Percentiles rank a stretch among this genome's conserved stretches.
Conservation (phyloP, 805 yeast genomes). For the Yarrowia sp. region DNA sequence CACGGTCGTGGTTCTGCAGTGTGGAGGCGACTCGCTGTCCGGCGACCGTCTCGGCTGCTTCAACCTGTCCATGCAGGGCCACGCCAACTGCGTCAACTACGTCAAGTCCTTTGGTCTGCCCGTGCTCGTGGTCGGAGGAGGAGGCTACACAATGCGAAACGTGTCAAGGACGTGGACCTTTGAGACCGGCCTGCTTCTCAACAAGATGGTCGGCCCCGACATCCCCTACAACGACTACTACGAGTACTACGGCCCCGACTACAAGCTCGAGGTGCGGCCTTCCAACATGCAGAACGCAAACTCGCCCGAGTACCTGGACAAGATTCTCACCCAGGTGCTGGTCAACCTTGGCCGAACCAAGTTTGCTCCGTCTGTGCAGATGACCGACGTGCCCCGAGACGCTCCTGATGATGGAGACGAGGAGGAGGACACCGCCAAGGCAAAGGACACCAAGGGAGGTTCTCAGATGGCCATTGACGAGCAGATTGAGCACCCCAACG, state of each 20-base stretch:
- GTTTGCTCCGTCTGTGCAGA: constrained; percentile 96
- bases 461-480: constrained; percentile 84
- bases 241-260: constrained; percentile 97
- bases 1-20: constrained; percentile 90
- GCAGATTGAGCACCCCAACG: constrained; percentile 72
- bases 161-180: constrained; percentile 95
- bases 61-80: constrained; percentile 89
- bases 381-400: constrained; percentile 87
- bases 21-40: constrained; percentile 96
- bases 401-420: constrained; percentile 82
- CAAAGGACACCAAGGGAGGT: constrained; percentile 91
- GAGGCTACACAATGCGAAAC: constrained; percentile 96
- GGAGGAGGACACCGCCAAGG: constrained; percentile 79
- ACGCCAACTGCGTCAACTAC: constrained; percentile 92
- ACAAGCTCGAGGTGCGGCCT: constrained; percentile 91
- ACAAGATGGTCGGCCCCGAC: constrained; percentile 59
- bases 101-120: constrained; percentile 90
- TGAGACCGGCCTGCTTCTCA: constrained; percentile 83
- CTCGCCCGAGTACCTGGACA: constrained; percentile 87
- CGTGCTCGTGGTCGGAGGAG: constrained; percentile 92
- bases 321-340: constrained; percentile 77
- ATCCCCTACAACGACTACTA: constrained; percentile 94
- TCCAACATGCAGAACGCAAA: constrained; percentile 97
- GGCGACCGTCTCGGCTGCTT: constrained; percentile 94
- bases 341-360: constrained; percentile 85